Evolutionary conservation across 768 basidiomycete species (phyloP).

Genomic region (Mycena olivaceomarginata): DNA sequence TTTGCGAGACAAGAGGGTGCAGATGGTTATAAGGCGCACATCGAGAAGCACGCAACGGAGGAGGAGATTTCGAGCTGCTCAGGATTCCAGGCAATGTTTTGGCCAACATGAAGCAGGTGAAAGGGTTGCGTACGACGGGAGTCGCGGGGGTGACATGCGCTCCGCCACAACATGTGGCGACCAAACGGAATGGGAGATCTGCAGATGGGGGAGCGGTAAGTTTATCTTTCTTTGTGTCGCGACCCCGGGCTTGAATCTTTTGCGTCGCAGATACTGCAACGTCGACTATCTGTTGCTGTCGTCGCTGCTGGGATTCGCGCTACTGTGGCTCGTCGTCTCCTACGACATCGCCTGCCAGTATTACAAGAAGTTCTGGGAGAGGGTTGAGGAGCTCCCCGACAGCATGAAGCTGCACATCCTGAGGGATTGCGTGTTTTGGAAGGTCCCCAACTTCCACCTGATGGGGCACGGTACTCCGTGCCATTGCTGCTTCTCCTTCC

Average conservation of each 20-base stretch:
- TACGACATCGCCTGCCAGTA: constrained; percentile 13
- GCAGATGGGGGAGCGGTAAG: neutral
- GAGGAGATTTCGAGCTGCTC: neutral
- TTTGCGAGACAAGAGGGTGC: neutral
- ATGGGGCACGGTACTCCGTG: constrained; percentile 3
- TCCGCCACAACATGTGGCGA: neutral
- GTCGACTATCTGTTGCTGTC: neutral
- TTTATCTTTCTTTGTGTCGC: neutral
- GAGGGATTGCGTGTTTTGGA: neutral
- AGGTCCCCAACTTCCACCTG: constrained; percentile 40
- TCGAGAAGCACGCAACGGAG: neutral
- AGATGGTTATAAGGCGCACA: neutral
- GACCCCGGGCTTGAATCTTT: neutral
- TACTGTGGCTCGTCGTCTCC: neutral
- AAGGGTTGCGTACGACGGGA: neutral
- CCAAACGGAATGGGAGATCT: neutral
- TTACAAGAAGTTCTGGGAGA: neutral
- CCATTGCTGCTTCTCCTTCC: constrained; percentile 17
- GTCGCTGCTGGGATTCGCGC: neutral
- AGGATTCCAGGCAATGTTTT: neutral
- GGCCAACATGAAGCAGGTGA: neutral
- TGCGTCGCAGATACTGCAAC: neutral
- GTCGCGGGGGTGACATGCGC: neutral
- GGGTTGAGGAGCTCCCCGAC: neutral
- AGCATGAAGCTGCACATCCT: neutral